Evolutionary conservation across 345 rosid genomes (phyloP).

Genomic region (Citrus sp.): DNA sequence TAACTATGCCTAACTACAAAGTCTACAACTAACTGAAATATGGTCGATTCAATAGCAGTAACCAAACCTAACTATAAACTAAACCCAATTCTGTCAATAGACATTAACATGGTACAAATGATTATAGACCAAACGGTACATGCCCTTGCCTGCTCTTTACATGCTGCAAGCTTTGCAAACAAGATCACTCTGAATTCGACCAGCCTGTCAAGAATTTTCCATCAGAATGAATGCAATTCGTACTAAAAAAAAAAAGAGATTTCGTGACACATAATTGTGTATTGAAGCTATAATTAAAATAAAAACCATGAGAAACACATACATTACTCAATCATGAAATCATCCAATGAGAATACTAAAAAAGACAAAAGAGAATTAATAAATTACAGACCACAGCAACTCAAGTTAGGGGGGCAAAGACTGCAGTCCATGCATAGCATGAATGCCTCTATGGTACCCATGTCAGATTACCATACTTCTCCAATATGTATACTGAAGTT

Average conservation of each 20-base stretch:
- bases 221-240: neutral
- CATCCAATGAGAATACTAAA: neutral
- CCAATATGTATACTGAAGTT: neutral
- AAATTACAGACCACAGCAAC: neutral
- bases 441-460: neutral
- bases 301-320: neutral
- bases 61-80: conserved; percentile 13
- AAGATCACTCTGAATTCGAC: neutral
- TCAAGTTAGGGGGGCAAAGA: neutral
- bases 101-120: neutral
- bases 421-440: neutral
- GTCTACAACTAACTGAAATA: conserved; percentile 1
- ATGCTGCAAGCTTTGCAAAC: neutral
- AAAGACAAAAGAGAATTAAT: neutral
- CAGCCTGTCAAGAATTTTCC: conserved; percentile 8
- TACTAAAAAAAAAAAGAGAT: neutral
- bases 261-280: neutral
- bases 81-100: neutral
- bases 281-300: neutral
- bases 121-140: neutral
- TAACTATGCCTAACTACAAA: conserved; percentile 3
- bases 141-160: neutral
- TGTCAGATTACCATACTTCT: neutral
- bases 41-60: neutral
- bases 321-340: neutral